Base-by-base conservation (phyloP, 2,329 filamentous ascomycete genomes). In the Pseudogymnoascus sp. region DNA sequence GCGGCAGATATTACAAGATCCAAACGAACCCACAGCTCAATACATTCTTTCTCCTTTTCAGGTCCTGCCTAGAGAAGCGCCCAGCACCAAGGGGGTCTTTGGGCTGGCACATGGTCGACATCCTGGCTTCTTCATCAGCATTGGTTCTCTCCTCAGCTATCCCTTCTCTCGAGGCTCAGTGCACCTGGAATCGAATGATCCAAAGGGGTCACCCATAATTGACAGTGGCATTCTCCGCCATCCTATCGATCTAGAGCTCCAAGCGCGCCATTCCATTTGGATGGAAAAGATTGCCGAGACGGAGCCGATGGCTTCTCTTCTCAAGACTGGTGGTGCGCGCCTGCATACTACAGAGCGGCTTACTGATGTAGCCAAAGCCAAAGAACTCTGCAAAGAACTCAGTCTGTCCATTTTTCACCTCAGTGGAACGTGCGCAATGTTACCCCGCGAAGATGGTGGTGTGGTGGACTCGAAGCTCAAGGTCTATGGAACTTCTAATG, bases 191-290 rank as follows among this genome's bases (percentile, higher is more conserved):
- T 77, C 75, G 0, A 45, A 74, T 0, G 69, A 77, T 48, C 70
- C 74, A 0, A 66, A 66, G 0, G 69, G 64, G 1, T 65, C 72
- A 12, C 77, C 78, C 0, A 45, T 64, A 1, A 77, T 80, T 60
- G 76, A 81, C 65, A 74, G 75, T 0, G 72, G 71, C 8, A 78
- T 77, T 37, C 69, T 80, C 15, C 71, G 74, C 6, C 74, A 80
- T 61, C 75, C 78, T 0, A 67, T 77, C 2, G 78, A 80, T 61
- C 61, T 75, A 4, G 73, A 78, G 40, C 64, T 79, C 7, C 66
- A 76, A 0, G 73, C 75, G 0, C 70, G 73, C 4, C 72, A 74
- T 36, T 63, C 73, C 4, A 69, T 73, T 31, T 73, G 70, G 40
- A 65, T 75, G 13, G 72, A 70, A 3, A 73, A 64, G 10, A 68